phyloP scores from a whole-genome alignment of 2,329 filamentous ascomycete species.

The Talaromyces verruculosus region DNA sequence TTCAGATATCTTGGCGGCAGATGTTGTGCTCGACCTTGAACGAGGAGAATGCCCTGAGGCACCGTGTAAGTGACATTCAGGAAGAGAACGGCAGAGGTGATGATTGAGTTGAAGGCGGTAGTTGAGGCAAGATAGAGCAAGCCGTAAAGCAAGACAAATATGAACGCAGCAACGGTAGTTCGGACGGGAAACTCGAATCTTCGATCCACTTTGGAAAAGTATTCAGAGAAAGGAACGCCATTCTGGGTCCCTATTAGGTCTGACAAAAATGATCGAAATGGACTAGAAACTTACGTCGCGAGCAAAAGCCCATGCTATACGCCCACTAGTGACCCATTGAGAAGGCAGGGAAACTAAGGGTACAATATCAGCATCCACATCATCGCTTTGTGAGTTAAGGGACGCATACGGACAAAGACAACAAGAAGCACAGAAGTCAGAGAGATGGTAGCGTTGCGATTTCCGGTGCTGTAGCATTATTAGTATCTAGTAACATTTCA shows the following conservation, averaged over 20 bases:
- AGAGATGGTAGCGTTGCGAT: constrained; percentile 25
- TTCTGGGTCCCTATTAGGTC: constrained; percentile 10
- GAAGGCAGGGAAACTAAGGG: neutral
- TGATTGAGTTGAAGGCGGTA: constrained; percentile 46
- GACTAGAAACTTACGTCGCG: constrained; percentile 28
- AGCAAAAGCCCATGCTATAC: constrained; percentile 37
- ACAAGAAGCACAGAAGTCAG: neutral
- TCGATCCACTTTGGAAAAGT: constrained; percentile 28
- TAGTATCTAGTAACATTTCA: neutral
- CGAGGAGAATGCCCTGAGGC: constrained; percentile 49
- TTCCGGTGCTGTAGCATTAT: constrained; percentile 24
- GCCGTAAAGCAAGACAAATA: constrained; percentile 40
- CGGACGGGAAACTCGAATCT: constrained; percentile 30
- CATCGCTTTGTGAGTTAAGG: neutral
- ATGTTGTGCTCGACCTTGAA: constrained; percentile 39
- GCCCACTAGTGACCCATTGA: constrained; percentile 26
- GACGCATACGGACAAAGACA: neutral
- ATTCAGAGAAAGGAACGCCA: constrained; percentile 29
- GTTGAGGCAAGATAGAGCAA: constrained; percentile 49
- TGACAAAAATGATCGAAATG: neutral
- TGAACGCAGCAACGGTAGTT: constrained; percentile 30
- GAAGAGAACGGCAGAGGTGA: constrained; percentile 48
- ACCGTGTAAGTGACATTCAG: constrained; percentile 52
- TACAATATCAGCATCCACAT: neutral
- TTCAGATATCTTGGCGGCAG: neutral